phyloP scores from a whole-genome alignment of 768 basidiomycete species.

The Psilocybe cubensis region DNA sequence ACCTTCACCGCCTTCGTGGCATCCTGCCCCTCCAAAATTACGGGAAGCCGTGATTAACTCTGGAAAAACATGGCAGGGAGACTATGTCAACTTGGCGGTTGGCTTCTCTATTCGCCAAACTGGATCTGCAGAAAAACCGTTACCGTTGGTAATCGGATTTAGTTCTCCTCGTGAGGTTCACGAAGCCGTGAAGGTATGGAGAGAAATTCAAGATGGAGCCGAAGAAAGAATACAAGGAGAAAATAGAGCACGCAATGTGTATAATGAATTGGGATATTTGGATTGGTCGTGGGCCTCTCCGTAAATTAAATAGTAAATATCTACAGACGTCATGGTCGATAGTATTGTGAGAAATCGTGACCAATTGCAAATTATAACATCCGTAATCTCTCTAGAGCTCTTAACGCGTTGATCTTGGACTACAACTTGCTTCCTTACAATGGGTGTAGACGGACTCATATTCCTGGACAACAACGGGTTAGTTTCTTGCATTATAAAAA shows the following conservation, averaged over 20 bases:
- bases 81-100: constrained; percentile 69
- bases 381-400: neutral
- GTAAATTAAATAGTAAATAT: neutral
- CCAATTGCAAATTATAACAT: neutral
- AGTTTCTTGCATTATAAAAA: constrained; percentile 29
- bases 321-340: neutral
- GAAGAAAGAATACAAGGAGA: constrained; percentile 47
- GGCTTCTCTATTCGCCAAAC: constrained; percentile 67
- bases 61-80: constrained; percentile 41
- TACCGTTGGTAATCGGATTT: constrained; percentile 76
- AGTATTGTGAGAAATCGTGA: neutral
- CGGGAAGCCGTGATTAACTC: constrained; percentile 46
- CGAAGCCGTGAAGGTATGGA: constrained; percentile 70
- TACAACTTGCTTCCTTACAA: constrained; percentile 27
- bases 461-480: constrained; percentile 77
- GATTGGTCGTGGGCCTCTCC: constrained; percentile 81
- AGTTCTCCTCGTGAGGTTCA: constrained; percentile 77
- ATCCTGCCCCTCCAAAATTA: constrained; percentile 67
- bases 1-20: constrained; percentile 63
- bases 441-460: constrained; percentile 85
- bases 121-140: constrained; percentile 36
- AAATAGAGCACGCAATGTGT: constrained; percentile 42
- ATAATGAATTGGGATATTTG: constrained; percentile 53
- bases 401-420: neutral
- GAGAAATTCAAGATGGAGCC: constrained; percentile 48